Percentiles rank a stretch among this genome's conserved stretches.
Evolutionary conservation across 108 stramenopile genomes (phyloP).

Genomic region (Ochromonas danica): DNA sequence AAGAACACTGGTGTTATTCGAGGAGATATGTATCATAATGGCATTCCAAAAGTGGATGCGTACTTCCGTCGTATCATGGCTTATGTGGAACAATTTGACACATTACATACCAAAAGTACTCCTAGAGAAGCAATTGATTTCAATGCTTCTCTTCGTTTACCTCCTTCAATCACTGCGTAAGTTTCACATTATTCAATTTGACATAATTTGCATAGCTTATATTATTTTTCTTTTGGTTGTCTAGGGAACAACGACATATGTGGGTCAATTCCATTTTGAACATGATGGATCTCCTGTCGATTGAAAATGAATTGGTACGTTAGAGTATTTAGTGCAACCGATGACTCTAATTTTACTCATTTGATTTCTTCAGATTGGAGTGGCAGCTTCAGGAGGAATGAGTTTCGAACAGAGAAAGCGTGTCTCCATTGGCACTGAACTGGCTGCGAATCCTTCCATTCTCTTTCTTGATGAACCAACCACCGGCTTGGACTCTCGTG

Average conservation of each 20-base stretch:
- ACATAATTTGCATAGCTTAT: constrained; percentile 70
- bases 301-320: constrained; percentile 60
- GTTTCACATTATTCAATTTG: constrained; percentile 76
- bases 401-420: no score
- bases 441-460: constrained; percentile 67
- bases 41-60: constrained; percentile 54
- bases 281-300: constrained; percentile 68
- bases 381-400: constrained; percentile 68
- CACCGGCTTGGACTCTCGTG: constrained; percentile 50
- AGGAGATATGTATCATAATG: no score
- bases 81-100: no score
- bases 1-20: no score
- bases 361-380: constrained; percentile 63
- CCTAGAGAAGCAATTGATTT: not conserved
- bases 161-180: constrained; percentile 69
- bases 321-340: no score
- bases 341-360: no score
- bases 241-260: not conserved
- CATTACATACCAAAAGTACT: not conserved
- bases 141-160: constrained; percentile 29
- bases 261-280: constrained; percentile 73
- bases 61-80: no score
- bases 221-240: not conserved
- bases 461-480: no score
- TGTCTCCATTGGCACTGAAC: constrained; percentile 68